phyloP scores from a whole-genome alignment of 208 protist genomes.

The Trypanosoma platydactyli region DNA sequence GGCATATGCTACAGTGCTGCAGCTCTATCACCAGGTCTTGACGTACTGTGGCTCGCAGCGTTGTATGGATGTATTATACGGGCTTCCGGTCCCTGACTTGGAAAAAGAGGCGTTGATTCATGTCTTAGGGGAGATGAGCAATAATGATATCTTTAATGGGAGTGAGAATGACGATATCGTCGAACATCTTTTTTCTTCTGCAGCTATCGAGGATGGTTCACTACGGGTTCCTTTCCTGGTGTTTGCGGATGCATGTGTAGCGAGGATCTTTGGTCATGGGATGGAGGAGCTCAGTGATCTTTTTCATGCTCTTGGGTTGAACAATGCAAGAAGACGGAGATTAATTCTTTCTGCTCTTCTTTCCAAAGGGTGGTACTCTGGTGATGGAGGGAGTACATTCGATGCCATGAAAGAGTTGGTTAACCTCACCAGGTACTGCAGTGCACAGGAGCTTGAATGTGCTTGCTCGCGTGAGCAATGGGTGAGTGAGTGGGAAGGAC shows the following conservation, averaged over 20 bases:
- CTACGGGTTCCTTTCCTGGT: conserved; percentile 4
- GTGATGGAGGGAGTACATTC: not conserved
- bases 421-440: conserved; percentile 10
- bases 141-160: not conserved
- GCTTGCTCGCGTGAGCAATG: conserved; percentile 8
- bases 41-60: not conserved
- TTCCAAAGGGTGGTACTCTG: not conserved
- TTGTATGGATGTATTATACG: conserved; percentile 5
- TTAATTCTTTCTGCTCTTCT: not conserved
- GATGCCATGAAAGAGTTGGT: conserved; percentile 2
- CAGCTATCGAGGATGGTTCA: not conserved
- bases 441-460: not conserved
- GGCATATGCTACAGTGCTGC: conserved; percentile 21
- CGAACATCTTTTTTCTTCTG: not conserved
- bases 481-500: conserved; percentile 1
- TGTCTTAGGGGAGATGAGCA: conserved; percentile 1
- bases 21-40: conserved; percentile 19
- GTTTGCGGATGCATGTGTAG: conserved; percentile 3
- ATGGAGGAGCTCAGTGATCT: conserved; percentile 6
- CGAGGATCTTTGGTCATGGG: not conserved
- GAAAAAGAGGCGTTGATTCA: not conserved
- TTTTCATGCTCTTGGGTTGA: conserved; percentile 16
- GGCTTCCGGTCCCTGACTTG: not conserved
- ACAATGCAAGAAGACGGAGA: not conserved
- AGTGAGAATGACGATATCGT: not conserved